Evolutionary conservation across 2,329 filamentous ascomycete genomes (phyloP), one percentile per base, ranked within the genome.

Genomic region (Onygenales sp.): DNA sequence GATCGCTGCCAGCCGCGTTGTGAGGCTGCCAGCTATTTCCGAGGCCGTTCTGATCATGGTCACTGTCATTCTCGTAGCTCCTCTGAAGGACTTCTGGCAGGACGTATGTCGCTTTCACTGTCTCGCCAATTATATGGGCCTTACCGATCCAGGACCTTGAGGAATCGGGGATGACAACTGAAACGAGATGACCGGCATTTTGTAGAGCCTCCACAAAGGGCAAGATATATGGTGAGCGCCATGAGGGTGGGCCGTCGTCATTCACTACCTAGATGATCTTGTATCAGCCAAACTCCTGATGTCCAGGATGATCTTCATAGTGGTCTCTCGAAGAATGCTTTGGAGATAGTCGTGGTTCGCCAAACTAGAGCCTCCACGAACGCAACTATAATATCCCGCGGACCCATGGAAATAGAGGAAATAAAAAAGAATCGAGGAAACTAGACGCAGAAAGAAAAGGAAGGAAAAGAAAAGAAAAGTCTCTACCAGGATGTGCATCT

Each of bases 141-240:
- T 96, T 96, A 61, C 89, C 90, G 66, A 96, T 95, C 91, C 91
- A 96, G 17, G 89, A 94, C 51, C 91, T 84, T 68, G 95, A 92
- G 5, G 83, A 84, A 66, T 94, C 82, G 6, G 91, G 91, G 38
- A 96, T 82, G 61, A 90, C 88, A 57, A 96, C 90, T 11, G 88
- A 94, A 61, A 96, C 87, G 32, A 74, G 77, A 71, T 95, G 91
- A 32, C 89, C 89, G 41, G 84, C 81, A 55, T 75, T 69, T 67
- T 87, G 79, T 55, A 91, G 83, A 55, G 80, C 77, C 56, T 81
- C 75, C 52, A 89, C 80, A 56, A 90, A 79, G 58, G 80, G 82
- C 69, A 85, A 84, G 58, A 90, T 78, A 64, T 89, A 90, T 8
- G 87, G 87, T 33, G 85, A 89, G 43, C 86, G 83, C 61, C 79